These are phyloP conservation scores for Jatropha podagrica DNA, from an alignment of 441 rosid species.

Conservation along the genomic window DNA sequence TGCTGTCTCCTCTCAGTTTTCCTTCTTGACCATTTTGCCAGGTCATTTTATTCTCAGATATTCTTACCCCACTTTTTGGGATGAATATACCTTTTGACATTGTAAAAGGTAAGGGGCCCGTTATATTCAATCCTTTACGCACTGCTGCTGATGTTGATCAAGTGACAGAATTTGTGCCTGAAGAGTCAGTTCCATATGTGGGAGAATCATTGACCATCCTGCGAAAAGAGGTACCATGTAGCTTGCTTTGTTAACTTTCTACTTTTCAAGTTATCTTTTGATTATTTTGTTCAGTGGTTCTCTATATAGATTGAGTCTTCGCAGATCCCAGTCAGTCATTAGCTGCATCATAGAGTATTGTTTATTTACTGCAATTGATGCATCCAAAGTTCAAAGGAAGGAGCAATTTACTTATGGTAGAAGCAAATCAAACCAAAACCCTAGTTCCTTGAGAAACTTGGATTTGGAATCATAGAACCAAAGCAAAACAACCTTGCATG, in stretches of 20 bases:
- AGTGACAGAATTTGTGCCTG: slow-evolving; percentile 82
- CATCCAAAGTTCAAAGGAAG: neutral
- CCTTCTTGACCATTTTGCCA: slow-evolving; percentile 30
- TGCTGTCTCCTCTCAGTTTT: slow-evolving; percentile 21
- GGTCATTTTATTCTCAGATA: slow-evolving; percentile 97
- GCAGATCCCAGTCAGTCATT: neutral
- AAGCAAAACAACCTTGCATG: neutral
- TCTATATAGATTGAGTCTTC: slow-evolving; percentile 12
- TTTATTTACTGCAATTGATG: neutral
- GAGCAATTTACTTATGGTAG: neutral
- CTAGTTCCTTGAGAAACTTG: neutral
- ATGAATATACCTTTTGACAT: slow-evolving; percentile 98
- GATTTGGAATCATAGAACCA: neutral
- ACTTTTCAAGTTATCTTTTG: neutral
- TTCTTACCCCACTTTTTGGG: slow-evolving; percentile 93
- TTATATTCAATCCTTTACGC: slow-evolving; percentile 70
- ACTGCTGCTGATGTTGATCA: slow-evolving; percentile 65
- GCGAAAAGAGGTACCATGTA: slow-evolving; percentile 63
- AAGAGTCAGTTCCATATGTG: slow-evolving; percentile 86
- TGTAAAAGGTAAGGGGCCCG: slow-evolving; percentile 91
- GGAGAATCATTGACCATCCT: slow-evolving; percentile 88
- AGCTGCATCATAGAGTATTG: neutral
- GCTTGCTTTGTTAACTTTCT: neutral
- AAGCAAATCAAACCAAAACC: neutral
- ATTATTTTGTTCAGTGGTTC: neutral